Evolutionary conservation across 2,329 filamentous ascomycete species (phyloP).

Genomic region (Pseudogymnoascus sp.): DNA sequence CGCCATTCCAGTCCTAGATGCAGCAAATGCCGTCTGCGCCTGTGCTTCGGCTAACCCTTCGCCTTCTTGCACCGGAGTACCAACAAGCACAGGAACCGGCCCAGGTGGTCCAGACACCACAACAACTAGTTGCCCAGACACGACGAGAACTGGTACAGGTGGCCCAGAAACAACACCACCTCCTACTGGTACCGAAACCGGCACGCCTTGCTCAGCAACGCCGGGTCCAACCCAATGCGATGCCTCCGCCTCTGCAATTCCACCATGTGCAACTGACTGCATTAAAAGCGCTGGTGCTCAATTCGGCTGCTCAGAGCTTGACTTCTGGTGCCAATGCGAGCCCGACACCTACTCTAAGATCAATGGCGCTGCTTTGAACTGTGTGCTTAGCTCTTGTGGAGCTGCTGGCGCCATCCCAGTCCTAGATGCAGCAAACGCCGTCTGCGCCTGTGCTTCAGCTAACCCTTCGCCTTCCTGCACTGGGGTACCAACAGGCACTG

Average conservation of each 20-base stretch:
- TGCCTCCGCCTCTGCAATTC: background rate
- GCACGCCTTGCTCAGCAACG: background rate
- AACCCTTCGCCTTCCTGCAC: background rate
- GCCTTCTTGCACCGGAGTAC: background rate
- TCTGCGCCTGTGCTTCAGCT: background rate
- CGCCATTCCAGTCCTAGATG: background rate
- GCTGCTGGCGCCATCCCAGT: background rate
- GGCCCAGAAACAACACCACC: background rate
- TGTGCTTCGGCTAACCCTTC: background rate
- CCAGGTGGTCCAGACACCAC: background rate
- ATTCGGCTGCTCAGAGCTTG: background rate
- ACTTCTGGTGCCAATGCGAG: background rate
- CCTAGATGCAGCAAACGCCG: background rate
- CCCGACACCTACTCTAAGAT: background rate
- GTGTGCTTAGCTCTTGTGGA: background rate
- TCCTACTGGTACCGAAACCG: background rate
- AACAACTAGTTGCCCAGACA: background rate
- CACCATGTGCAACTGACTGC: background rate
- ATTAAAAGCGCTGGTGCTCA: background rate
- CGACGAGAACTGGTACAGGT: background rate
- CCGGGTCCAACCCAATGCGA: background rate
- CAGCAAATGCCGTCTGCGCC: background rate
- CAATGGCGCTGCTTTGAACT: background rate
- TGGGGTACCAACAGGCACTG: background rate
- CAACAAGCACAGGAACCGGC: background rate